A percentile compares a stretch with the other conserved stretches of the same genome.
Evolutionary conservation across 306 rosid genomes (phyloP).

Genomic region (Pueraria montana): DNA sequence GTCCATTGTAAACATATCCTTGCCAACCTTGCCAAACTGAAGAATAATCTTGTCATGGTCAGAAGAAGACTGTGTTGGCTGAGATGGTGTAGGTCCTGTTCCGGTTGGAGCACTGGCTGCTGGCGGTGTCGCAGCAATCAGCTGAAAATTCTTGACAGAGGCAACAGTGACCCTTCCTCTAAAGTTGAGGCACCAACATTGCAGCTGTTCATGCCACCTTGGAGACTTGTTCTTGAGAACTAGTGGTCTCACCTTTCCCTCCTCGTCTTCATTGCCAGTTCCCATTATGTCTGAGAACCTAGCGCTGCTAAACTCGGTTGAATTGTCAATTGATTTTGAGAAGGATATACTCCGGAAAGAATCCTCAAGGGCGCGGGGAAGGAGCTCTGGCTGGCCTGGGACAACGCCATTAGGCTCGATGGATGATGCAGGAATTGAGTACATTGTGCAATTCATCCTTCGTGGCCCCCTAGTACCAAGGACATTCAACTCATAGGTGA

Average conservation of each 20-base stretch:
- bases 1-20: slow-evolving; percentile 98
- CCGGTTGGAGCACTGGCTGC: slow-evolving; percentile 54
- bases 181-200: slow-evolving; percentile 98
- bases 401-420: slow-evolving; percentile 81
- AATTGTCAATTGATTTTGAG: slow-evolving; percentile 78
- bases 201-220: slow-evolving; percentile 98
- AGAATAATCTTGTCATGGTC: slow-evolving; percentile 98
- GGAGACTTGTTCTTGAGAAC: slow-evolving; percentile 96
- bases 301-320: slow-evolving; percentile 86
- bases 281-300: slow-evolving; percentile 86
- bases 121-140: slow-evolving; percentile 78
- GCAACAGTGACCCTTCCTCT: slow-evolving; percentile 97
- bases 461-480: slow-evolving; percentile 97
- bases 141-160: slow-evolving; percentile 95
- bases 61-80: slow-evolving; percentile 67
- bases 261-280: slow-evolving; percentile 61
- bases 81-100: slow-evolving; percentile 63
- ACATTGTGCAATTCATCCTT: slow-evolving; percentile 92
- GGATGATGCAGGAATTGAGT: slow-evolving; percentile 77
- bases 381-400: slow-evolving; percentile 93
- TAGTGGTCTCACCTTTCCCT: slow-evolving; percentile 76
- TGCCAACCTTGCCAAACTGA: slow-evolving; percentile 97
- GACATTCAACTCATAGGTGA: slow-evolving; percentile 89
- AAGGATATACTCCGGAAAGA: slow-evolving; percentile 91
- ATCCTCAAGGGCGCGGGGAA: slow-evolving; percentile 83